Conservation (phyloP, 257 asterid species). For the Fraxinus cuspidata region DNA sequence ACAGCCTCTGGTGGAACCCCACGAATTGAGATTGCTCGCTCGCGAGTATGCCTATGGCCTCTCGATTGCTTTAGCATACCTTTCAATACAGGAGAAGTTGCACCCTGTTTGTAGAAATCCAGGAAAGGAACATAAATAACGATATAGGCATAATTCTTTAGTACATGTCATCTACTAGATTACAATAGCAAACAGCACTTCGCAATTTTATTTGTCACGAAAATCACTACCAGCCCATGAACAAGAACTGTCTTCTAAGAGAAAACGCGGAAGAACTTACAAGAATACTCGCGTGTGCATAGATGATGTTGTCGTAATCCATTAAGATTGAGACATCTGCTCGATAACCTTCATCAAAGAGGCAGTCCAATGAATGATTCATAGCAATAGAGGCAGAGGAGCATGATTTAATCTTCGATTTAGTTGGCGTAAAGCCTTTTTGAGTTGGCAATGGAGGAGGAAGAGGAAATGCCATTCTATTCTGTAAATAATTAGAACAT, state of each 20-base stretch:
- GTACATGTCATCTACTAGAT: background rate
- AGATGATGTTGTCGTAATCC: slow-evolving; percentile 53
- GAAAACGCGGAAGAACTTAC: slow-evolving; percentile 39
- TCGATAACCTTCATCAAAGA: slow-evolving; percentile 78
- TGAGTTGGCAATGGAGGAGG: slow-evolving; percentile 68
- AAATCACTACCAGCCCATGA: background rate
- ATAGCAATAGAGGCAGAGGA: slow-evolving; percentile 34
- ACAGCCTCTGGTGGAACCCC: slow-evolving; percentile 91
- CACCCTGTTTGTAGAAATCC: slow-evolving; percentile 51
- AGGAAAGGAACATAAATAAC: background rate
- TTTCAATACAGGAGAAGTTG: slow-evolving; percentile 76
- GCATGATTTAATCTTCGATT: slow-evolving; percentile 27
- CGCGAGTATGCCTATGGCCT: slow-evolving; percentile 31
- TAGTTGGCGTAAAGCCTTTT: slow-evolving; percentile 19
- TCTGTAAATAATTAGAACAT: slow-evolving; percentile 18
- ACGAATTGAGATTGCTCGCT: slow-evolving; percentile 47
- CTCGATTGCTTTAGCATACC: slow-evolving; percentile 47
- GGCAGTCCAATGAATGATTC: slow-evolving; percentile 49
- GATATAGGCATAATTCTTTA: background rate
- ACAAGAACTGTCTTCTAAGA: background rate
- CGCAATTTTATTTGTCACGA: background rate
- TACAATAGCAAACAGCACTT: background rate
- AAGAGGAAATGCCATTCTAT: slow-evolving; percentile 34
- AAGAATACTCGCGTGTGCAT: slow-evolving; percentile 68
- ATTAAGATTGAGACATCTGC: too few relatives aligned